Evolutionary conservation across 345 rosid genomes (phyloP).

Genomic region (Citrus mangshanensis): DNA sequence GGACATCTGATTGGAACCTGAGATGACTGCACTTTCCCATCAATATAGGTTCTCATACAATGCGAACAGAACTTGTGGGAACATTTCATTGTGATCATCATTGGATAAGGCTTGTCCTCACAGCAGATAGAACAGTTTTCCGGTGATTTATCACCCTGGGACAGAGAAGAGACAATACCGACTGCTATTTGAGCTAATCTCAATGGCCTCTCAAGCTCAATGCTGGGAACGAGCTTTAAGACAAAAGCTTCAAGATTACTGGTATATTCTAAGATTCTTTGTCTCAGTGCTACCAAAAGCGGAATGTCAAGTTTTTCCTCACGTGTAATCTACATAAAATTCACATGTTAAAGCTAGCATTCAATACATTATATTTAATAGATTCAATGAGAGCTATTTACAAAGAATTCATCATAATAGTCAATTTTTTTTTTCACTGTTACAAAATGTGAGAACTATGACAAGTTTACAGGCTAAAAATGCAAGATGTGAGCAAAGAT

Average conservation of each 20-base stretch:
- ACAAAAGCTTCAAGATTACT: conserved; percentile 61
- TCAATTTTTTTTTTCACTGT: background rate
- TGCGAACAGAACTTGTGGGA: conserved; percentile 92
- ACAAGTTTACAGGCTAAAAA: background rate
- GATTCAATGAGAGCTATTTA: background rate
- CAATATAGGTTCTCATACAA: conserved; percentile 85
- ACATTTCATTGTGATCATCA: conserved; percentile 84
- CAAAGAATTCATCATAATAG: background rate
- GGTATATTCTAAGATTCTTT: conserved; percentile 66
- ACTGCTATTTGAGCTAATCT: conserved; percentile 76
- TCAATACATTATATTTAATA: background rate
- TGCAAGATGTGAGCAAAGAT: background rate
- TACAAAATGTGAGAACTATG: background rate
- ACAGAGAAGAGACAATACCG: conserved; percentile 60
- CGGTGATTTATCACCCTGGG: conserved; percentile 32
- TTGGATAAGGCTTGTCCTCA: conserved; percentile 68
- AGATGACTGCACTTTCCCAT: conserved; percentile 71
- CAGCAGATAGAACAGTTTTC: conserved; percentile 86
- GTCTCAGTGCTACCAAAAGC: conserved; percentile 67
- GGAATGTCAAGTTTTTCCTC: conserved; percentile 67
- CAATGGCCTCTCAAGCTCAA: conserved; percentile 57
- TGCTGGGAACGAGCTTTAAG: conserved; percentile 52
- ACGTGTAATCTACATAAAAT: conserved; percentile 46
- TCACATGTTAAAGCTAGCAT: background rate
- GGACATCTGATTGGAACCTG: conserved; percentile 92